These are phyloP conservation scores for Botrytis fabae DNA, from an alignment of 2,329 filamentous ascomycete genomes.

Conservation along the genomic window DNA sequence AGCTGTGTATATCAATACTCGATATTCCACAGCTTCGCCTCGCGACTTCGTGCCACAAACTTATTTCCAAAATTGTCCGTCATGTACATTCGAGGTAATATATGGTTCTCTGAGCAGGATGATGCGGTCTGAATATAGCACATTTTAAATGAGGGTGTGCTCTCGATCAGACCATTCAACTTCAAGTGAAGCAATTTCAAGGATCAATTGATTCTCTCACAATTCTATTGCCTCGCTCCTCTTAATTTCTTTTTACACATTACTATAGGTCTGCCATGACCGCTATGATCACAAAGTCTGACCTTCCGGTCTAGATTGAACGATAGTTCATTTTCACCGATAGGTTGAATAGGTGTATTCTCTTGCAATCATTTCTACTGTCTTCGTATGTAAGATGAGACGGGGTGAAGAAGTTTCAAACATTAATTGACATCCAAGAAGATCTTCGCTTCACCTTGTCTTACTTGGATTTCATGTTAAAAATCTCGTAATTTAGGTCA, in stretches of 20 bases:
- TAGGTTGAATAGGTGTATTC: neutral
- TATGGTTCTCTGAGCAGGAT: neutral
- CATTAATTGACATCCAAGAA: constrained; percentile 8
- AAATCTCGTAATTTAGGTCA: constrained; percentile 12
- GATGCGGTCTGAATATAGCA: neutral
- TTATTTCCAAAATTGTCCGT: neutral
- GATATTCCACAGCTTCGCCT: constrained; percentile 5
- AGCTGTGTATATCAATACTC: constrained; percentile 21
- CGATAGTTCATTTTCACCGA: constrained; percentile 4
- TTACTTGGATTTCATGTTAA: neutral
- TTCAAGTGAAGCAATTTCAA: constrained; percentile 20
- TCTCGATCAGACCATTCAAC: neutral
- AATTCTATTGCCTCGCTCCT: neutral
- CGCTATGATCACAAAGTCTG: constrained; percentile 11
- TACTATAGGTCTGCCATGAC: constrained; percentile 10
- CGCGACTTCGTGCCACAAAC: neutral
- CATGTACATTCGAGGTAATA: neutral
- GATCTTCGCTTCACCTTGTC: constrained; percentile 17
- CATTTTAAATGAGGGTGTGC: neutral
- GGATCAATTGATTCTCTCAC: neutral
- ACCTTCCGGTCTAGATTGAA: constrained; percentile 10
- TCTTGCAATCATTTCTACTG: neutral
- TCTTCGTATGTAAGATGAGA: constrained; percentile 21
- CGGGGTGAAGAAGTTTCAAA: constrained; percentile 11
- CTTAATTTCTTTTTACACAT: neutral